Evolutionary conservation across 345 rosid species (phyloP).

Genomic region (Balakata baccata): DNA sequence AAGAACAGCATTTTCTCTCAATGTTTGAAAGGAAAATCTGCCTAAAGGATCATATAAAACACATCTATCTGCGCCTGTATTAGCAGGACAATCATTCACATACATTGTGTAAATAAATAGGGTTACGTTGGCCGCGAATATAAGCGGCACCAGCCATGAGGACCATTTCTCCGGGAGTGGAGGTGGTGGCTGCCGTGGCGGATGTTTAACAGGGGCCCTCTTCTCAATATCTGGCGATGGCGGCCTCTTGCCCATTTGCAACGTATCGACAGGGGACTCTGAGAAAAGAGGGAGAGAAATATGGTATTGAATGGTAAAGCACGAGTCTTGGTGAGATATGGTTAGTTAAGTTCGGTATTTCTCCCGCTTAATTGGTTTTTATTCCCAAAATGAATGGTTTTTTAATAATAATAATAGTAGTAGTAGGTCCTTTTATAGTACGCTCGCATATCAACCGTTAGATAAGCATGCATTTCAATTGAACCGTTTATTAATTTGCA

Average conservation of each 20-base stretch:
- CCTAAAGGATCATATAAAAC: constrained; percentile 27
- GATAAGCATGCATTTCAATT: no score
- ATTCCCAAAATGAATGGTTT: no score
- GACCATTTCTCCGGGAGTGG: constrained; percentile 52
- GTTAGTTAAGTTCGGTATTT: constrained; percentile 33
- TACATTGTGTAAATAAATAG: constrained; percentile 59
- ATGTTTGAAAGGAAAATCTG: constrained; percentile 29
- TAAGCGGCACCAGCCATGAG: constrained; percentile 68
- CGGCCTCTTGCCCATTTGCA: constrained; percentile 43
- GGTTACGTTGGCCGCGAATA: constrained; percentile 40
- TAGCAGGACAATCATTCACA: constrained; percentile 58
- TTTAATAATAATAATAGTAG: no score
- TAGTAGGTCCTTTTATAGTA: no score
- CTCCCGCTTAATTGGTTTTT: constrained; percentile 9
- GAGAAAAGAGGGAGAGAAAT: constrained; percentile 10
- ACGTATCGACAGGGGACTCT: neutral
- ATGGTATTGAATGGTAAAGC: constrained; percentile 30
- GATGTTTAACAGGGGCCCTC: constrained; percentile 10
- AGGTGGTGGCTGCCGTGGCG: constrained; percentile 26
- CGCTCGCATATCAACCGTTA: no score
- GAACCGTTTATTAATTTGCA: no score
- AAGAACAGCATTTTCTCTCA: constrained; percentile 28
- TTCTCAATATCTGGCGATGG: constrained; percentile 28
- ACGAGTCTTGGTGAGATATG: constrained; percentile 15
- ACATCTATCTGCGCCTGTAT: constrained; percentile 36